A percentile compares a stretch with the other conserved stretches of the same genome.
Conservation (phyloP, 176 grass and related monocot species). For the Tillandsia fasciculata region DNA sequence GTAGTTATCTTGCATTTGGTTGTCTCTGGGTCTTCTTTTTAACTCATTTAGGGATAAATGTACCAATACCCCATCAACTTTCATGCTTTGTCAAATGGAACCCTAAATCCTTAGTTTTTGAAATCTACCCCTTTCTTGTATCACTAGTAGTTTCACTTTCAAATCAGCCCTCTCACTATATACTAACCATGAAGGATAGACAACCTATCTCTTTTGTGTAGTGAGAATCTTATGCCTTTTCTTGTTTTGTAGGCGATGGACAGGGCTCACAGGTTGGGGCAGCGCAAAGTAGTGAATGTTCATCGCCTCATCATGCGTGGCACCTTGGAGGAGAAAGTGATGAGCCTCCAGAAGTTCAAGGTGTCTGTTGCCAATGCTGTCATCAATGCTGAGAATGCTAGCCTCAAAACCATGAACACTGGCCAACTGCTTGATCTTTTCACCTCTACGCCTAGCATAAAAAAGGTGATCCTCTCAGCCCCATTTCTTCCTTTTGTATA, state of each 20-base stretch:
- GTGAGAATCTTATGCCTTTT: not conserved
- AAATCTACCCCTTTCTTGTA: too few relatives aligned
- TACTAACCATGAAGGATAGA: too few relatives aligned
- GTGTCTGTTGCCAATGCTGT: slow-evolving; percentile 86
- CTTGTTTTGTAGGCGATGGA: slow-evolving; percentile 72
- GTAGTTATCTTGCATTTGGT: not conserved
- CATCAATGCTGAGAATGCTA: slow-evolving; percentile 87
- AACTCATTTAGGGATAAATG: too few relatives aligned
- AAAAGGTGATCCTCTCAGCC: slow-evolving; percentile 47
- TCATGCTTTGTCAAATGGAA: too few relatives aligned
- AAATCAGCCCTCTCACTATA: too few relatives aligned
- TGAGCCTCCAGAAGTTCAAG: slow-evolving; percentile 98
- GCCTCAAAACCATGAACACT: slow-evolving; percentile 92
- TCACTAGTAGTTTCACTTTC: too few relatives aligned
- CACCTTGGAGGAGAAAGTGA: slow-evolving; percentile 96
- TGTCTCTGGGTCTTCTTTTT: too few relatives aligned
- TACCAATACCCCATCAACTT: too few relatives aligned
- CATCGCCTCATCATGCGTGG: slow-evolving; percentile 94
- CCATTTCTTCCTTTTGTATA: not conserved
- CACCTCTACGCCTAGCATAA: slow-evolving; percentile 61
- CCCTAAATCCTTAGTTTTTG: too few relatives aligned
- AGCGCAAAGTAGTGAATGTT: slow-evolving; percentile 91
- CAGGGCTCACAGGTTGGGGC: slow-evolving; percentile 89
- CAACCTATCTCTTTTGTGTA: not conserved
- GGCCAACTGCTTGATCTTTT: slow-evolving; percentile 93